phyloP scores from a whole-genome alignment of 371 early-diverging fungal species.

The Synchytrium microbalum region DNA sequence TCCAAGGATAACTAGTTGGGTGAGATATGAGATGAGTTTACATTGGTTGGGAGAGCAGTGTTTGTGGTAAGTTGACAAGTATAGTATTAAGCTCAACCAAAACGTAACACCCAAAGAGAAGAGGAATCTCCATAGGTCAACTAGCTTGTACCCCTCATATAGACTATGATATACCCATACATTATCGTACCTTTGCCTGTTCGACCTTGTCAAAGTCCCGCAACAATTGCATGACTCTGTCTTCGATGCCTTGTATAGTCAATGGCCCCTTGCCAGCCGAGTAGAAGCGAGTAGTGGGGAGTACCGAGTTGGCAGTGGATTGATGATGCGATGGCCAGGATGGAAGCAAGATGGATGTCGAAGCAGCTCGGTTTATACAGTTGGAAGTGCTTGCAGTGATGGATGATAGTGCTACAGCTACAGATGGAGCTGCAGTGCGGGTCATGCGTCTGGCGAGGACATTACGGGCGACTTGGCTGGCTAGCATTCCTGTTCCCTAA shows the following conservation, averaged over 20 bases:
- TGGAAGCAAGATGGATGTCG: too few species aligned
- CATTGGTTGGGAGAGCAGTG: slow-evolving; percentile 2
- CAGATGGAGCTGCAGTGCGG: too few species aligned
- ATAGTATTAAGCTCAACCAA: not conserved
- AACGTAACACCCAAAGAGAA: slow-evolving; percentile 1
- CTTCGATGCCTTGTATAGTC: slow-evolving; percentile 46
- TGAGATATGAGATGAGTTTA: not conserved
- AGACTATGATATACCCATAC: too few species aligned
- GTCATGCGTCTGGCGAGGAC: too few species aligned
- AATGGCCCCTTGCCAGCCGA: slow-evolving; percentile 9
- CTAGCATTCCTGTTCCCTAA: too few species aligned
- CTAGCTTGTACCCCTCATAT: not conserved
- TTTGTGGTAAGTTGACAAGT: slow-evolving; percentile 1
- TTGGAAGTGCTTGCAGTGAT: too few species aligned
- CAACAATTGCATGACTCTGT: slow-evolving; percentile 77
- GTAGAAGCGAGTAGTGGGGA: too few species aligned
- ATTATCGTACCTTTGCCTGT: slow-evolving; percentile 63
- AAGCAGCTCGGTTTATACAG: too few species aligned
- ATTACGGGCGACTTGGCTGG: too few species aligned
- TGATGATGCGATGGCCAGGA: too few species aligned
- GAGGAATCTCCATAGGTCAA: not conserved
- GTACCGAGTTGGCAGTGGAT: too few species aligned
- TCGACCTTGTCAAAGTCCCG: slow-evolving; percentile 93
- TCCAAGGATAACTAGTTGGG: slow-evolving; percentile 65
- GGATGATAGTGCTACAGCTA: too few species aligned